These are phyloP conservation scores for Mucor indicus DNA, from an alignment of 371 early-diverging fungal species.

Conservation along the genomic window DNA sequence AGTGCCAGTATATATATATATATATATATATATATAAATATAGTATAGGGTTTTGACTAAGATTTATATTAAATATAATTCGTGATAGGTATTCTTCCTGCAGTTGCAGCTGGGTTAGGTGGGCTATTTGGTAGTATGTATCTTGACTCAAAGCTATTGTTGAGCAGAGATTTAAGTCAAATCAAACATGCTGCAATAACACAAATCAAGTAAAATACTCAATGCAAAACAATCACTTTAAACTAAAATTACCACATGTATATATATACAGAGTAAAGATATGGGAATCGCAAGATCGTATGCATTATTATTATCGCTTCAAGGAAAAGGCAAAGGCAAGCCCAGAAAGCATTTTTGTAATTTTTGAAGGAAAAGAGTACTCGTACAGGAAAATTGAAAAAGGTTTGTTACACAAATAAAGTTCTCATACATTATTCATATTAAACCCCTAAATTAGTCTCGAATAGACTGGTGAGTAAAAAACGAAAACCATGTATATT, in stretches of 20 bases:
- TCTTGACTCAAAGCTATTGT: conserved; percentile 20
- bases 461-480: conserved; percentile 21
- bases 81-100: conserved; percentile 13
- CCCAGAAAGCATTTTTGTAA: conserved; percentile 17
- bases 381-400: conserved; percentile 23
- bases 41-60: too few species aligned
- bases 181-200: conserved; percentile 9
- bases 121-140: conserved; percentile 28
- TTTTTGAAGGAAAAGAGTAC: conserved; percentile 30
- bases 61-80: too few species aligned
- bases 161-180: conserved; percentile 24
- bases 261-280: conserved; percentile 8
- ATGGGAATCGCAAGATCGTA: conserved; percentile 17
- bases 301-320: conserved; percentile 26
- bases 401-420: conserved; percentile 13
- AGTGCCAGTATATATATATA: too few species aligned
- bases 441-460: conserved; percentile 23
- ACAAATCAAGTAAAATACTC: conserved; percentile 7
- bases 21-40: too few species aligned
- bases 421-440: too few species aligned
- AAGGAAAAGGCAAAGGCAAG: conserved; percentile 21
- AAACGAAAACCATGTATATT: too few species aligned
- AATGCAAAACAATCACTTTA: too few species aligned
- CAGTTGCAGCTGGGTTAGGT: conserved; percentile 20
- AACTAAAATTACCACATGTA: too few species aligned